Evolutionary conservation across 148 eudicot genomes (phyloP).

Genomic region (Persicaria maculosa): DNA sequence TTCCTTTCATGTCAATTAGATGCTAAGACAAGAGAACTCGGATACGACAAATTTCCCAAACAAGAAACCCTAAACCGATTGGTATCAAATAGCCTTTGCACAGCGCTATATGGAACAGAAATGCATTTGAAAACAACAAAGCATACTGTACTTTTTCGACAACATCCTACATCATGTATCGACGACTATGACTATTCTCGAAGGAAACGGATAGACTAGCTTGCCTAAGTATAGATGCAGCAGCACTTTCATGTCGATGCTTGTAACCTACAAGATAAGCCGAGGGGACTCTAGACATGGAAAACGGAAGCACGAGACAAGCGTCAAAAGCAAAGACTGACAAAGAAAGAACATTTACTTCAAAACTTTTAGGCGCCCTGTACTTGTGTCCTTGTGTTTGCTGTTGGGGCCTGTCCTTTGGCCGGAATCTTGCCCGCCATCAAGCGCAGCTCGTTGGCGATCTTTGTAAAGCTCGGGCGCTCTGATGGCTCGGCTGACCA

Average conservation of each 20-base stretch:
- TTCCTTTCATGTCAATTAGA: no score
- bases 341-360: background rate
- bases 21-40: no score
- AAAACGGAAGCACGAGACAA: background rate
- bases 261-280: background rate
- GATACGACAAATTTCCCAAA: background rate
- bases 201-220: background rate
- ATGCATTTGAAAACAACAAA: background rate
- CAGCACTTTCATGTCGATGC: background rate
- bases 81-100: background rate
- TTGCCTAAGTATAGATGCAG: background rate
- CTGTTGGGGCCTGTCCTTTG: conserved; percentile 44
- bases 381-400: conserved; percentile 18
- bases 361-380: conserved; percentile 3
- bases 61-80: background rate
- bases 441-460: conserved; percentile 56
- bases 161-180: background rate
- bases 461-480: conserved; percentile 75
- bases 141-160: background rate
- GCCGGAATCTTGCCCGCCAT: conserved; percentile 63
- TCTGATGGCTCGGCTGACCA: conserved; percentile 86
- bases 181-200: background rate
- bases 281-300: background rate
- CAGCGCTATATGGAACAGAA: background rate
- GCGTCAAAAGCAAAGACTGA: background rate